These are phyloP conservation scores for Rhynchosporium secalis DNA, from an alignment of 2,329 filamentous ascomycete species.

Conservation along the genomic window DNA sequence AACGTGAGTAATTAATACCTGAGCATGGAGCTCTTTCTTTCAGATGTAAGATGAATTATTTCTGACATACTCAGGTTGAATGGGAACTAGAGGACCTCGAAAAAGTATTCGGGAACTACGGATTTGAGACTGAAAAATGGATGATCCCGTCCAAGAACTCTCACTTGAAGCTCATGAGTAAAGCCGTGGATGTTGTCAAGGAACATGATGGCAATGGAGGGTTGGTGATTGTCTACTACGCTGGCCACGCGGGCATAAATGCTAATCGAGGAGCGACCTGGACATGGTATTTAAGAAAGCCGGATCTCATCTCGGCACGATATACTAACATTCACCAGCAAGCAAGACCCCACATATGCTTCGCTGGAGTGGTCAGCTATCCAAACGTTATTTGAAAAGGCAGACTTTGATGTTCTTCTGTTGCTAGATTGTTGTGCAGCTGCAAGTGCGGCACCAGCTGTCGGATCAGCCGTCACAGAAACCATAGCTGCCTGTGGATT, in stretches of 20 bases:
- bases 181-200: constrained; percentile 29
- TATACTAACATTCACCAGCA: constrained; percentile 10
- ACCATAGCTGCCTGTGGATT: constrained; percentile 30
- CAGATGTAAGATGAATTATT: not conserved
- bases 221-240: constrained; percentile 33
- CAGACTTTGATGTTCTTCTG: constrained; percentile 27
- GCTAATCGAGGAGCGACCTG: constrained; percentile 28
- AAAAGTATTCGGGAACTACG: constrained; percentile 30
- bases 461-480: constrained; percentile 25
- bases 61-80: constrained; percentile 10
- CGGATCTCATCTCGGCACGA: not conserved
- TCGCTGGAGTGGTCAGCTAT: constrained; percentile 31
- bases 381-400: constrained; percentile 29
- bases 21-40: not conserved
- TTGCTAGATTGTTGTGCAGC: constrained; percentile 29
- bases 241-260: constrained; percentile 31
- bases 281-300: constrained; percentile 17
- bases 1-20: constrained; percentile 5
- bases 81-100: constrained; percentile 28
- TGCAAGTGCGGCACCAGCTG: constrained; percentile 23
- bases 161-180: constrained; percentile 32
- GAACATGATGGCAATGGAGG: constrained; percentile 25
- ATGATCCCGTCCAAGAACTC: constrained; percentile 30
- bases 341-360: constrained; percentile 20
- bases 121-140: constrained; percentile 32